These are phyloP conservation scores for Helicostylum pulchrum DNA, from an alignment of 192 early-diverging fungal genomes.

Conservation along the genomic window DNA sequence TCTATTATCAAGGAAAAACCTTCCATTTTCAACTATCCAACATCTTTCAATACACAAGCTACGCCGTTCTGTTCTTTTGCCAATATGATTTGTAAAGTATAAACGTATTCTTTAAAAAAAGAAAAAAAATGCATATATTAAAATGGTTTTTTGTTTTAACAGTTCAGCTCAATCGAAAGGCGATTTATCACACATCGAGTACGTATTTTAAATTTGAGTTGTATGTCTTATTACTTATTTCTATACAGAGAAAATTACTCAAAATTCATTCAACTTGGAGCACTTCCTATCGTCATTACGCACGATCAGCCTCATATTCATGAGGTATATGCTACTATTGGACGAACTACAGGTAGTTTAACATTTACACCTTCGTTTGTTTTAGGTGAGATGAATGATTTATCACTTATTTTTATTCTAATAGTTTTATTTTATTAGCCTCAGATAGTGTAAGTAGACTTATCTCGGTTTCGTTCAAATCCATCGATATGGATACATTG, in stretches of 20 bases:
- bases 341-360: neutral
- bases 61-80: slow-evolving; percentile 21
- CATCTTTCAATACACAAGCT: neutral
- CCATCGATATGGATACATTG: neutral
- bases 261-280: neutral
- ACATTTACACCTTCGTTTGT: slow-evolving; percentile 5
- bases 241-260: neutral
- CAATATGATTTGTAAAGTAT: slow-evolving; percentile 22
- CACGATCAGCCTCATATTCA: slow-evolving; percentile 1
- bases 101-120: neutral
- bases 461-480: neutral
- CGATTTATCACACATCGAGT: slow-evolving; percentile 8
- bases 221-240: neutral
- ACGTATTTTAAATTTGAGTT: neutral
- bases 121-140: too few species aligned
- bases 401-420: neutral
- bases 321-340: neutral
- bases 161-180: slow-evolving; percentile 3
- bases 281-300: neutral
- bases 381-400: neutral
- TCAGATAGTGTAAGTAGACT: neutral
- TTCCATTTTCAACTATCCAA: slow-evolving; percentile 4
- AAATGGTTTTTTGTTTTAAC: neutral
- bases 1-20: neutral
- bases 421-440: neutral